Conservation (phyloP, 306 rosid species). For the Cucumis melo region DNA sequence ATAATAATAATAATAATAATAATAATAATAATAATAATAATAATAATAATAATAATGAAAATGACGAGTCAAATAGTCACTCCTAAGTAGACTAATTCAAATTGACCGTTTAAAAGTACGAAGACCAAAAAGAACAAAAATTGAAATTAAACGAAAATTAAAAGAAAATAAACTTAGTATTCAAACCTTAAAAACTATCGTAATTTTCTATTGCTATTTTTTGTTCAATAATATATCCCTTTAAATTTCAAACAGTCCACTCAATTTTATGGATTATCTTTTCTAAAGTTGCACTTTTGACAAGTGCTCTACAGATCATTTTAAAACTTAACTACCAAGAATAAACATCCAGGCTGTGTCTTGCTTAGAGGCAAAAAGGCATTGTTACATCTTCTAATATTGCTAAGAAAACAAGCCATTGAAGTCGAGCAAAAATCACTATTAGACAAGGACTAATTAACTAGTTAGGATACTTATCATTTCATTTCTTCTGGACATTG, state of each 20-base stretch:
- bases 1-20: too few relatives aligned
- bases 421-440: background rate
- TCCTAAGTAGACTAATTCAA: too few relatives aligned
- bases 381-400: background rate
- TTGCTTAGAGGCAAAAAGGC: conserved; percentile 1
- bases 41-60: too few relatives aligned
- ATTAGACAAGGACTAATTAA: background rate
- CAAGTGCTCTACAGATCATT: background rate
- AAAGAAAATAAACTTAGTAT: background rate
- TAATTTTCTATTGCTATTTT: too few relatives aligned
- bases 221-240: too few relatives aligned
- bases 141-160: too few relatives aligned
- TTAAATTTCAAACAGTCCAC: background rate
- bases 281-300: background rate
- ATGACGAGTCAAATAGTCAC: background rate
- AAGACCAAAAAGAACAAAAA: too few relatives aligned
- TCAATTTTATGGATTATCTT: background rate
- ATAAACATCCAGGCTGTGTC: background rate
- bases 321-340: background rate
- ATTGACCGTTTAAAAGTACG: background rate
- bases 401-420: background rate
- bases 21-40: too few relatives aligned
- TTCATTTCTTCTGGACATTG: background rate
- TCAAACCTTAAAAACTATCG: too few relatives aligned
- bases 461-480: background rate